Evolutionary conservation across 441 rosid species (phyloP).

Genomic region (Gossypium davidsonii): DNA sequence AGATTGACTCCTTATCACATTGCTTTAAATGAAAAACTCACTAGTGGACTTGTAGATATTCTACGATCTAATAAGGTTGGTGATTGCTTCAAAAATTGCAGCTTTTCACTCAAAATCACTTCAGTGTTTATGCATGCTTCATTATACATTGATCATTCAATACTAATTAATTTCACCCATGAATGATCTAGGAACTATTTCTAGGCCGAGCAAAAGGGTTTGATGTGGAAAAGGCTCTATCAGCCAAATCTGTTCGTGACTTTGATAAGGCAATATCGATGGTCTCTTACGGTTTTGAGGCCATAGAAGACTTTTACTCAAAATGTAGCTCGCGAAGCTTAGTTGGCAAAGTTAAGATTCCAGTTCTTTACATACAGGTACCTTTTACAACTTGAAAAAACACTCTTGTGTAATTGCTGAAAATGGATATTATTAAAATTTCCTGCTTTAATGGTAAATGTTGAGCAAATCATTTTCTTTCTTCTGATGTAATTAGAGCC

Average conservation of each 20-base stretch:
- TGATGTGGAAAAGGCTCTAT: slow-evolving; percentile 80
- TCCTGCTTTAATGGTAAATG: not conserved
- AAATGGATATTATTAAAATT: not conserved
- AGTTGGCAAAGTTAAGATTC: slow-evolving; percentile 79
- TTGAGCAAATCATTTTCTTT: not conserved
- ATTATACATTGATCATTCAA: not conserved
- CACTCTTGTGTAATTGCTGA: not conserved
- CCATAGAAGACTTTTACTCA: slow-evolving; percentile 75
- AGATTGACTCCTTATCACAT: slow-evolving; percentile 46
- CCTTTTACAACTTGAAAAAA: slow-evolving; percentile 13
- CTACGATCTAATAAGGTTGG: slow-evolving; percentile 80
- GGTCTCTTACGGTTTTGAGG: slow-evolving; percentile 77
- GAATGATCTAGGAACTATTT: slow-evolving; percentile 60
- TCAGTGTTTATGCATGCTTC: slow-evolving; percentile 14
- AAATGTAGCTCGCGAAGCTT: slow-evolving; percentile 61
- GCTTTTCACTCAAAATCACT: slow-evolving; percentile 9
- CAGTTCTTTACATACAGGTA: slow-evolving; percentile 94
- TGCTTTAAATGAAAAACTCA: slow-evolving; percentile 55
- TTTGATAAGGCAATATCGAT: slow-evolving; percentile 89
- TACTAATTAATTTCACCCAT: slow-evolving; percentile 14
- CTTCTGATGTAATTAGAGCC: not conserved
- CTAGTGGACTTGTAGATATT: slow-evolving; percentile 70
- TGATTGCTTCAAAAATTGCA: slow-evolving; percentile 15
- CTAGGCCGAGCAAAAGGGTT: slow-evolving; percentile 81
- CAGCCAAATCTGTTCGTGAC: slow-evolving; percentile 76